These are phyloP conservation scores for Hygrophoropsis aurantiaca DNA, from an alignment of 768 basidiomycete genomes.

Conservation along the genomic window DNA sequence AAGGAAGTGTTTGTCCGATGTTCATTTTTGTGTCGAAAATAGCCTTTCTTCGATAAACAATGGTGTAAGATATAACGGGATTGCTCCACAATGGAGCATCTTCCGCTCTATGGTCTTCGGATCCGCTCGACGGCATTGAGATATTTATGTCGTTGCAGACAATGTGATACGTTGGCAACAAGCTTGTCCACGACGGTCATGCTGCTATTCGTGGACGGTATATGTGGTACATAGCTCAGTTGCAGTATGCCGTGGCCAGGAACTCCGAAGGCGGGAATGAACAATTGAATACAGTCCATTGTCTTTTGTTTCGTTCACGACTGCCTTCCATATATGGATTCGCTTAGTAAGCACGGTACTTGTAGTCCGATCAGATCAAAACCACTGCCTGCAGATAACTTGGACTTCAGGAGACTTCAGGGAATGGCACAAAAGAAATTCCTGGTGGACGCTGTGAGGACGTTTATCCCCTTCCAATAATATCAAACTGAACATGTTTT, in stretches of 20 bases:
- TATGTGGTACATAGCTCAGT: background rate
- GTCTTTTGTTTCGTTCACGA: background rate
- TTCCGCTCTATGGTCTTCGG: background rate
- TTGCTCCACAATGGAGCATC: slow-evolving; percentile 11
- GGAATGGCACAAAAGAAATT: too few relatives aligned
- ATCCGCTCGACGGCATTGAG: background rate
- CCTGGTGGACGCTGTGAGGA: too few relatives aligned
- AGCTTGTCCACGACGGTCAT: background rate
- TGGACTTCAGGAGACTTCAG: too few relatives aligned
- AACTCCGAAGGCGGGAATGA: background rate
- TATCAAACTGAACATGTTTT: slow-evolving; percentile 3
- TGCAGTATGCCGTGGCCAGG: background rate
- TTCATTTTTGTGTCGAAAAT: background rate
- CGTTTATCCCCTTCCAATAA: too few relatives aligned
- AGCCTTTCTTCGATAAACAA: slow-evolving; percentile 14
- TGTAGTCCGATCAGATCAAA: too few relatives aligned
- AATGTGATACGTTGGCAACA: slow-evolving; percentile 2
- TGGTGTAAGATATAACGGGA: slow-evolving; percentile 7
- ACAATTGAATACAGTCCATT: too few relatives aligned
- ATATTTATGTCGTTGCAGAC: background rate
- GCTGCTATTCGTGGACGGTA: background rate
- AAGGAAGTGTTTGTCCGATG: background rate
- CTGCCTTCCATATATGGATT: background rate
- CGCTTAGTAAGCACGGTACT: too few relatives aligned
- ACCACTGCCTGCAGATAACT: too few relatives aligned